A percentile compares a stretch with the other conserved stretches of the same genome.
These are phyloP conservation scores for Grosmannia clavigera DNA, from an alignment of 2,329 filamentous ascomycete species.

Conservation along the genomic window DNA sequence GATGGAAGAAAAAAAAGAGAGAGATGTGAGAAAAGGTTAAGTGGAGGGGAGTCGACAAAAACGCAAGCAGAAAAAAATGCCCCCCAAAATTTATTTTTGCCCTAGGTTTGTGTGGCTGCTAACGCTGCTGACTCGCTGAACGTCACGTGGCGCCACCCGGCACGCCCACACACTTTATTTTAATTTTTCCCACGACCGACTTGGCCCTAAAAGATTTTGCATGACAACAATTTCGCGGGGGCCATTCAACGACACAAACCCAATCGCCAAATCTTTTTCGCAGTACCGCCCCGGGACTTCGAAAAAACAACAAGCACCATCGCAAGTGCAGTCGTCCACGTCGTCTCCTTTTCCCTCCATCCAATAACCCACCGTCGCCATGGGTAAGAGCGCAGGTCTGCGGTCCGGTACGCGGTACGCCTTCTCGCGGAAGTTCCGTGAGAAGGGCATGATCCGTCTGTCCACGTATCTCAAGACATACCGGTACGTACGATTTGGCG, in stretches of 20 bases:
- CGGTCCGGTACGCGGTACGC: slow-evolving; percentile 81
- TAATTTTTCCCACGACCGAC: background rate
- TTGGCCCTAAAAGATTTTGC: slow-evolving; percentile 9
- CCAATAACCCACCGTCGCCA: slow-evolving; percentile 29
- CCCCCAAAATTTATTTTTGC: background rate
- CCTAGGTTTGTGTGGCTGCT: slow-evolving; percentile 10
- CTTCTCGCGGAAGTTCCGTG: slow-evolving; percentile 88
- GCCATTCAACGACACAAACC: background rate
- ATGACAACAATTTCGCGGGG: background rate
- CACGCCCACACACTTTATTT: slow-evolving; percentile 10
- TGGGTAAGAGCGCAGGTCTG: slow-evolving; percentile 82
- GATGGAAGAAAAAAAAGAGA: slow-evolving; percentile 1
- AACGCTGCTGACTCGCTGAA: background rate
- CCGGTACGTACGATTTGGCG: slow-evolving; percentile 44
- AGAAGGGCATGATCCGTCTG: slow-evolving; percentile 88
- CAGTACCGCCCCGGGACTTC: background rate
- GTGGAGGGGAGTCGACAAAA: background rate
- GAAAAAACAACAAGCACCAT: background rate
- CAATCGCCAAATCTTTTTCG: background rate
- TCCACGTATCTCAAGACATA: slow-evolving; percentile 92
- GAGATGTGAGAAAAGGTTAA: background rate
- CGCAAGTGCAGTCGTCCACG: background rate
- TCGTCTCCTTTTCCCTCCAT: background rate
- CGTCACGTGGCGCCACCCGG: slow-evolving; percentile 7
- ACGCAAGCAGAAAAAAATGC: background rate